Evolutionary conservation across 2,329 filamentous ascomycete genomes (phyloP), one percentile per base, ranked within the genome.

Genomic region (Pleomassaria siparia): DNA sequence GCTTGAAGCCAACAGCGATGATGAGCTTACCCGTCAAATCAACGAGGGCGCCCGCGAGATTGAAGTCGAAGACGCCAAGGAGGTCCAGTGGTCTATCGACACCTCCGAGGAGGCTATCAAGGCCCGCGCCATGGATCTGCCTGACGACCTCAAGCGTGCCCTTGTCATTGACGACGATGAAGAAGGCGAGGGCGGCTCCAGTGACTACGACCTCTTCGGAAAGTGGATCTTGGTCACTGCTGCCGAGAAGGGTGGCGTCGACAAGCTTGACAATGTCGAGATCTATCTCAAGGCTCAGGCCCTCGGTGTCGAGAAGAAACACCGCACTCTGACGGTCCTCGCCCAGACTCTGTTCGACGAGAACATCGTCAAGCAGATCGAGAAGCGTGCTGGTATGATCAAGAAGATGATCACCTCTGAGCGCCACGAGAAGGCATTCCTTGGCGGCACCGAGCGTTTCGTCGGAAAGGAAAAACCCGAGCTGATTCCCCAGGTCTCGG

Each of bases 251-350:
- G 88, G 87, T 53, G 80, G 85, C 61, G 80, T 96, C 62, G 80
- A 84, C 74, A 85, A 91, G 50, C 82, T 99, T 56, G 86, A 90
- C 67, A 91, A 95, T 65, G 81, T 97, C 58, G 87, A 91, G 30
- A 89, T 99, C 70, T 97, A 95, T 74, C 77, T 95, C 75, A 97
- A 99, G 81, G 92, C 92, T 56, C 94, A 95, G 78, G 94, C 97
- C 63, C 80, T 97, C 47, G 91, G 91, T 62, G 94, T 99, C 56
- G 92, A 96, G 76, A 74, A 75, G 75, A 99, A 97, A 84, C 89
- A 96, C 80, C 91, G 88, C 75, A 96, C 91, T 40, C 81, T 96
- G 46, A 82, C 91, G 47, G 91, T 99, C 49, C 85, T 99, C 36
- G 89, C 91, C 40, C 91, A 96, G 79, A 92, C 89, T 58, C 80